Evolutionary conservation across 73 alveolate genomes (phyloP).

Genomic region (Breviolum minutum): DNA sequence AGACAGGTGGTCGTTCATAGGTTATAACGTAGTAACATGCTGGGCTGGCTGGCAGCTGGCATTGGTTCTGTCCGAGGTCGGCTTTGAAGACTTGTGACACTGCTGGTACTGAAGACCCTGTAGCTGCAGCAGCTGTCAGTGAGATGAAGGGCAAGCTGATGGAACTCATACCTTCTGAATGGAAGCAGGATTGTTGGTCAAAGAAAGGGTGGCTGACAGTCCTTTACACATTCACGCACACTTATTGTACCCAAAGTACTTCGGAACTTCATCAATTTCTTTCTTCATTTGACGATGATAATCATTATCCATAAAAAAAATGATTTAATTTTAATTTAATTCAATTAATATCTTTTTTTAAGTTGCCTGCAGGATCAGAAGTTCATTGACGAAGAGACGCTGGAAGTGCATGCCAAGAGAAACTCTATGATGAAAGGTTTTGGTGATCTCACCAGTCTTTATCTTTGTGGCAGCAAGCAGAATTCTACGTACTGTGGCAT

Average conservation of each 20-base stretch:
- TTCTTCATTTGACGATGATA: too few species aligned
- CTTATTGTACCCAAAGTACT: too few species aligned
- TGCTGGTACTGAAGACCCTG: not conserved
- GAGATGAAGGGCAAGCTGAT: not conserved
- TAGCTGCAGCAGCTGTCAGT: not conserved
- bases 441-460: not conserved
- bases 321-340: too few species aligned
- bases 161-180: not conserved
- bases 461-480: not conserved
- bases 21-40: too few species aligned
- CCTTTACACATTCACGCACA: too few species aligned
- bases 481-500: not conserved
- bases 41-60: too few species aligned
- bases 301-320: too few species aligned
- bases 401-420: constrained; percentile 18
- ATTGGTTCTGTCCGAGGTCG: not conserved
- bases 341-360: too few species aligned
- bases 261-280: too few species aligned
- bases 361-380: too few species aligned
- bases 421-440: not conserved
- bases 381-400: not conserved
- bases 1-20: too few species aligned
- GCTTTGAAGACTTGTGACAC: not conserved
- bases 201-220: not conserved
- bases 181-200: not conserved